Conservation (phyloP, 805 yeast genomes). For the Citeromyces matritensis region DNA sequence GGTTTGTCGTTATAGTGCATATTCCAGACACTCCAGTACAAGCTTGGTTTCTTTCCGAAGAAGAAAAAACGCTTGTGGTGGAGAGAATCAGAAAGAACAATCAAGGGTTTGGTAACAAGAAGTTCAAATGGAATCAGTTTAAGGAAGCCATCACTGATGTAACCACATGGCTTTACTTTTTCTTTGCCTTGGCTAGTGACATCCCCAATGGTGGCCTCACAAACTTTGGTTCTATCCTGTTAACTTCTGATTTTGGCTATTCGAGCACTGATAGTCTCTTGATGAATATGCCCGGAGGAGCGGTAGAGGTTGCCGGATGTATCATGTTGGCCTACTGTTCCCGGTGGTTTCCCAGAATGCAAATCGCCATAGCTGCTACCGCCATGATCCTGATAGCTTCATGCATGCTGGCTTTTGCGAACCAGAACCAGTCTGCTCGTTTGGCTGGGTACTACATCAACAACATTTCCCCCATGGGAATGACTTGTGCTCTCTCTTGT, state of each 20-base stretch:
- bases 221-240: conserved; percentile 27
- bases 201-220: conserved; percentile 44
- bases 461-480: conserved; percentile 12
- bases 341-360: conserved; percentile 13
- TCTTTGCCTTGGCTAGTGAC: conserved; percentile 25
- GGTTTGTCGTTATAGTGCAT: conserved; percentile 28
- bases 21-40: conserved; percentile 27
- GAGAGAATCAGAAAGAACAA: conserved; percentile 37
- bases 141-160: conserved; percentile 32
- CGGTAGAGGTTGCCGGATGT: conserved; percentile 19
- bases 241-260: conserved; percentile 19
- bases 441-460: conserved; percentile 15
- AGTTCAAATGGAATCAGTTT: conserved; percentile 39
- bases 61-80: conserved; percentile 28
- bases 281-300: conserved; percentile 21
- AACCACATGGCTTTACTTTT: conserved; percentile 31
- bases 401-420: conserved; percentile 13
- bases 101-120: conserved; percentile 41
- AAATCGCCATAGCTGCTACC: conserved; percentile 12
- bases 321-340: conserved; percentile 8
- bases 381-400: conserved; percentile 9
- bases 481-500: conserved; percentile 12
- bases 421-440: conserved; percentile 8
- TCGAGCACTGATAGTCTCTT: conserved; percentile 11
- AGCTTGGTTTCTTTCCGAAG: conserved; percentile 21